Percentiles rank a stretch among this genome's conserved stretches.
phyloP scores from a whole-genome alignment of 176 grass and related monocot species.

The Musa schizocarpa region DNA sequence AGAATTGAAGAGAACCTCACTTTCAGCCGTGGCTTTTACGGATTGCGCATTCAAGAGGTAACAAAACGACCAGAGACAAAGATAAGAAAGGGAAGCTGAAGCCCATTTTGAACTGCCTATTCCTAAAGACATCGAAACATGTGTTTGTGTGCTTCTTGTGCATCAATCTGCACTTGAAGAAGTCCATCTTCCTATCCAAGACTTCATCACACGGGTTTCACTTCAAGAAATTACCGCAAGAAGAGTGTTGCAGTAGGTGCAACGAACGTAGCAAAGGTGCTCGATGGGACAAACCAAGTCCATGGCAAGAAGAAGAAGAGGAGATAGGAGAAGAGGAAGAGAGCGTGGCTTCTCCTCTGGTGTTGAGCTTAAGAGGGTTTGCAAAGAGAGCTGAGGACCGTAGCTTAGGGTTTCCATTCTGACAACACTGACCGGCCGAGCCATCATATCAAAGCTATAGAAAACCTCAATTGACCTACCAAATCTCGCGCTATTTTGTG shows the following conservation, averaged over 20 bases:
- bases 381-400: background rate
- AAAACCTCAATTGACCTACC: background rate
- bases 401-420: conserved; percentile 10
- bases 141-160: too few species aligned
- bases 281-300: conserved; percentile 58
- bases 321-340: background rate
- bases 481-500: background rate
- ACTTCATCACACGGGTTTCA: conserved; percentile 2
- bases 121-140: too few species aligned
- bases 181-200: too few species aligned
- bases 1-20: too few species aligned
- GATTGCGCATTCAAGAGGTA: too few species aligned
- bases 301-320: background rate
- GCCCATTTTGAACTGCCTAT: too few species aligned
- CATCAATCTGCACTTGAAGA: too few species aligned
- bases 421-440: background rate
- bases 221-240: conserved; percentile 72
- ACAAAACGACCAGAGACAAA: too few species aligned
- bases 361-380: background rate
- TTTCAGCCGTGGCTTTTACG: too few species aligned
- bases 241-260: conserved; percentile 83
- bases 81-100: too few species aligned
- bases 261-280: conserved; percentile 73
- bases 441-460: background rate
- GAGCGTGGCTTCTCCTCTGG: background rate